Evolutionary conservation across 2,329 filamentous ascomycete species (phyloP), one percentile per base, ranked within the genome.

Genomic region (Mariannaea sp.): DNA sequence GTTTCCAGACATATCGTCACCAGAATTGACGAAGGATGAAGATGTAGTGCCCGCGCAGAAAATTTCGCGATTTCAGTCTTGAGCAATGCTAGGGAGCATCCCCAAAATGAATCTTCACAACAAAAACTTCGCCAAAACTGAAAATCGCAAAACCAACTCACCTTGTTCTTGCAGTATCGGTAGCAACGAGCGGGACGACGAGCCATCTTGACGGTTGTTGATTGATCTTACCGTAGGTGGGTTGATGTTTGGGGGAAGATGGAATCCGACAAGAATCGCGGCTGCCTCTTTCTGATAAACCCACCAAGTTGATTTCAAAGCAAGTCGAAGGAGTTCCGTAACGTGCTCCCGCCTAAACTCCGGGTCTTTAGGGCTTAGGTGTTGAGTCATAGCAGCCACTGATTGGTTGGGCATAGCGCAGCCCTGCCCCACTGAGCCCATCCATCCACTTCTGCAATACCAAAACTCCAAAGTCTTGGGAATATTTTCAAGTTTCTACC

Each of bases 111-210:
- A n/a, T n/a, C n/a, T n/a, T n/a, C n/a, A n/a, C n/a, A n/a, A n/a
- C n/a, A n/a, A n/a, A 45, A 55, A 47, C 56, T 41, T 46, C 54
- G 49, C 44, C 36, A 8, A 27, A 52, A 40, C 43, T 42, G 48
- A 33, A 53, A 46, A 53, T 39, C 47, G 45, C 45, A 45, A 36
- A n/a, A n/a, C n/a, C 43, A 62, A 79, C 88, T 81, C 77, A 96
- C 92, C 92, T 97, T 97, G 89, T 97, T 99, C 91, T 99, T 99
- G 92, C 94, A 99, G 90, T 99, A 99, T 77, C 94, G 89, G 87
- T 96, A 99, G 85, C 94, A 99, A 85, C 94, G 90, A 76, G 94
- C 94, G 76, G 94, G 94, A 89, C 94, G 92, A 81, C 94, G 92
- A 76, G 94, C 94, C 94, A 99, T 99, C 84, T 88, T 92, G 88